Conservation (phyloP, 306 rosid species). For the Morella rubra region DNA sequence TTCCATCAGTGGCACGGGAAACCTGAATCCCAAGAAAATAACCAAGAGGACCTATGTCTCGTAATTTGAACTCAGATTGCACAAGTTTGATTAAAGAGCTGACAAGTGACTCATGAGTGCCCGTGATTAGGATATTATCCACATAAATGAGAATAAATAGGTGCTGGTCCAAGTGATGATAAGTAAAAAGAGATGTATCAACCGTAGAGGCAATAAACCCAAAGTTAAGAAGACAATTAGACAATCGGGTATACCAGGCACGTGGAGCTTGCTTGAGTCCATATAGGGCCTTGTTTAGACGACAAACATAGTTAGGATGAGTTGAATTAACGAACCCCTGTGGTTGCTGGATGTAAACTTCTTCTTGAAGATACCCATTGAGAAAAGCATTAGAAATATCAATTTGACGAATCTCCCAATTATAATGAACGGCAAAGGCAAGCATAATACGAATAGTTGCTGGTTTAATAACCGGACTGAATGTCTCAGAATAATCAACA, state of each 20-base stretch:
- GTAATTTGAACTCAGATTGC: too few species aligned
- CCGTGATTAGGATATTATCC: too few species aligned
- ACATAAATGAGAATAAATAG: too few species aligned
- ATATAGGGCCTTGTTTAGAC: neutral
- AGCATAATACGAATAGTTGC: neutral
- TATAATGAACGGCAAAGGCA: neutral
- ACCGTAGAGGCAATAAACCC: neutral
- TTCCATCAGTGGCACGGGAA: rapidly evolving
- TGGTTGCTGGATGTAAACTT: neutral
- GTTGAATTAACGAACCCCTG: neutral
- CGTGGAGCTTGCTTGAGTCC: neutral
- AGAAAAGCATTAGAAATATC: slow-evolving; percentile 7
- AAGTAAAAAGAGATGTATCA: neutral
- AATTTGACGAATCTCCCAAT: neutral
- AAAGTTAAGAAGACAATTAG: neutral
- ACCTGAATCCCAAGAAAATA: too few species aligned
- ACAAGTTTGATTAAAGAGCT: too few species aligned
- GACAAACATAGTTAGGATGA: neutral
- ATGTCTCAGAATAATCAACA: neutral
- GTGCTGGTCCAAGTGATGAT: neutral
- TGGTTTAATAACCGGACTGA: neutral
- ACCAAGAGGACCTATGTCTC: too few species aligned
- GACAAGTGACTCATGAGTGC: too few species aligned
- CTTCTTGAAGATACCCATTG: neutral
- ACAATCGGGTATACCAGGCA: neutral